Evolutionary conservation across 2,329 filamentous ascomycete genomes (phyloP).

Genomic region (Arthrobotrys megalospora): DNA sequence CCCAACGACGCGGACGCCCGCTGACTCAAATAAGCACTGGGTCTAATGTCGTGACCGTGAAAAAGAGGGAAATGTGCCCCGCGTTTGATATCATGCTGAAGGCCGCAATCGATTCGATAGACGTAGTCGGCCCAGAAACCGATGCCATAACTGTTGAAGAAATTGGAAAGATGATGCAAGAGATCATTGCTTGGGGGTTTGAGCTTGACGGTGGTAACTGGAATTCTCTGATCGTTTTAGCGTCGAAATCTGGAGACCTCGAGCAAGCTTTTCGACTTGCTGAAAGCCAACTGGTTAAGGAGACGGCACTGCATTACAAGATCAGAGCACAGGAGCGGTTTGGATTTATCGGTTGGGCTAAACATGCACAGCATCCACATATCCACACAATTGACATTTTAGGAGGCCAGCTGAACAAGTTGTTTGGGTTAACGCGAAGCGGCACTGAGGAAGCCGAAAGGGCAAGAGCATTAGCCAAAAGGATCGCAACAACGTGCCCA

Average conservation of each 20-base stretch:
- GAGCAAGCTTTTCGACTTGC: slow-evolving; percentile 38
- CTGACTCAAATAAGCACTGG: slow-evolving; percentile 44
- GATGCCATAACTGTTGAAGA: slow-evolving; percentile 40
- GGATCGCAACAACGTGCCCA: slow-evolving; percentile 6
- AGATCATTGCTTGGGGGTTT: slow-evolving; percentile 44
- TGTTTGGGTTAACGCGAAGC: slow-evolving; percentile 5
- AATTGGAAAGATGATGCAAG: slow-evolving; percentile 40
- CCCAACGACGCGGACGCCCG: slow-evolving; percentile 36
- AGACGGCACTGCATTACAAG: slow-evolving; percentile 19
- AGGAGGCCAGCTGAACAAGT: slow-evolving; percentile 34
- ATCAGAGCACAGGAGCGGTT: slow-evolving; percentile 40
- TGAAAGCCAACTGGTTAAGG: slow-evolving; percentile 43
- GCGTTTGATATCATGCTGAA: slow-evolving; percentile 54
- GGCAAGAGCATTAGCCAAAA: slow-evolving; percentile 22
- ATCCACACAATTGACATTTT: slow-evolving; percentile 32
- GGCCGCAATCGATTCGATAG: slow-evolving; percentile 39
- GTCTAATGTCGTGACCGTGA: slow-evolving; percentile 48
- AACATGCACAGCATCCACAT: slow-evolving; percentile 53
- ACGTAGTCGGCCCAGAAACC: not conserved
- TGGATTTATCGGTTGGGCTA: slow-evolving; percentile 45
- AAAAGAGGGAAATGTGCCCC: slow-evolving; percentile 54
- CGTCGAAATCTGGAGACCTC: slow-evolving; percentile 42
- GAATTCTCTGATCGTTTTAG: slow-evolving; percentile 48
- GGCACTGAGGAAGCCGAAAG: slow-evolving; percentile 25
- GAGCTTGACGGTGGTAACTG: slow-evolving; percentile 57